These are phyloP conservation scores for Dictyostelium citrinum DNA, from an alignment of 78 protist genomes.

Conservation along the genomic window DNA sequence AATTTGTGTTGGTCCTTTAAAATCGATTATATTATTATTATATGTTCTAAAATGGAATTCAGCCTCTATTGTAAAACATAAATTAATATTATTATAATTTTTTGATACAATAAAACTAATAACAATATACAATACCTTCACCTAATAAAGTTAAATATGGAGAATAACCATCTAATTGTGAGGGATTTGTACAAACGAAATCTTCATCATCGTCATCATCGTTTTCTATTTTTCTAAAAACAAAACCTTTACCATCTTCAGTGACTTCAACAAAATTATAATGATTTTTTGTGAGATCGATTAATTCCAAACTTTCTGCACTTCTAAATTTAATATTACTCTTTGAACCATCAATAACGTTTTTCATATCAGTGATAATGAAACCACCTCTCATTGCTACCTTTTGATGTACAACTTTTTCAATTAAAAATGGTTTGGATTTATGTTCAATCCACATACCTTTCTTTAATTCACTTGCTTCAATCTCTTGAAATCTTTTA, in stretches of 20 bases:
- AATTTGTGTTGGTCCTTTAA: constrained; percentile 40
- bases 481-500: constrained; percentile 59
- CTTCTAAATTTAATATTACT: constrained; percentile 50
- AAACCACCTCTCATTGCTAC: constrained; percentile 78
- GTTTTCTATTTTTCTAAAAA: background rate
- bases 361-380: constrained; percentile 49
- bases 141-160: constrained; percentile 12
- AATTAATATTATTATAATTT: background rate
- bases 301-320: constrained; percentile 36
- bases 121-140: background rate
- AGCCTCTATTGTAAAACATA: background rate
- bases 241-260: background rate
- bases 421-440: constrained; percentile 6
- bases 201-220: constrained; percentile 32
- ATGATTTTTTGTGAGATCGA: background rate
- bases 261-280: background rate
- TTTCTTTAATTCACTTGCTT: constrained; percentile 48
- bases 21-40: constrained; percentile 26
- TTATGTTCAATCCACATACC: constrained; percentile 46
- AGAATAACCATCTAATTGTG: background rate
- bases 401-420: constrained; percentile 51
- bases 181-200: background rate
- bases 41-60: constrained; percentile 7
- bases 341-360: constrained; percentile 43
- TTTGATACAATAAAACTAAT: background rate